phyloP scores from a whole-genome alignment of 2,329 filamentous ascomycete species.

The Arthrobotrys megalospora region DNA sequence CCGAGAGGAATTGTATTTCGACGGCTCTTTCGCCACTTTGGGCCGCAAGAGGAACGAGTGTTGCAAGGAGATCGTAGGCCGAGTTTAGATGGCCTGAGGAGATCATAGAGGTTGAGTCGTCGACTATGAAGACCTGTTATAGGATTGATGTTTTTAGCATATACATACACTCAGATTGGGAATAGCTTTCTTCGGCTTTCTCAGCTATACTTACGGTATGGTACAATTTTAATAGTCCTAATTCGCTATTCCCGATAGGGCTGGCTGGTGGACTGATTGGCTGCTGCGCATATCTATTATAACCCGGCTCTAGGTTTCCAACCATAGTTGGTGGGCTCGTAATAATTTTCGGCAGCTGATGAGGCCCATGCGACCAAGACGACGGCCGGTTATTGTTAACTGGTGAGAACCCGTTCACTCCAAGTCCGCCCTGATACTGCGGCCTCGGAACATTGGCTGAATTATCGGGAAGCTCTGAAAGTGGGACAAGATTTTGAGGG shows the following conservation, averaged over 20 bases:
- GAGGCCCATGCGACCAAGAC: not conserved
- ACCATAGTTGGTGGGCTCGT: not conserved
- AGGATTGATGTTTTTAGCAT: not conserved
- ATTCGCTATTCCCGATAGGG: not conserved
- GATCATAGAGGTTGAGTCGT: constrained; percentile 24
- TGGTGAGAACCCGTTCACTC: not conserved
- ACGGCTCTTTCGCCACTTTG: not conserved
- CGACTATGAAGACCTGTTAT: constrained; percentile 19
- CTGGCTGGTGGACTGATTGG: constrained; percentile 15
- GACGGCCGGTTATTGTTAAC: not conserved
- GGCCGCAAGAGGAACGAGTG: constrained; percentile 1
- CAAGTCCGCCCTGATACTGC: not conserved
- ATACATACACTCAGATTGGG: too few species aligned
- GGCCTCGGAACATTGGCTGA: not conserved
- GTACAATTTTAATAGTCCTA: not conserved
- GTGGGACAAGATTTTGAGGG: not conserved
- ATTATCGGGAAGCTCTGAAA: constrained; percentile 6
- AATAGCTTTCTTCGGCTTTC: too few species aligned
- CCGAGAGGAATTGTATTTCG: constrained; percentile 22
- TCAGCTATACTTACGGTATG: not conserved
- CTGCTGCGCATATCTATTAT: not conserved
- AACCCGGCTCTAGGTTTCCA: not conserved
- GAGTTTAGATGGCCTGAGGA: not conserved
- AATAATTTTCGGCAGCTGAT: not conserved
- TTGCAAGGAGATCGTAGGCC: constrained; percentile 9